These are phyloP conservation scores for Pseudogymnoascus sp. DNA, from an alignment of 2,329 filamentous ascomycete genomes.

Conservation along the genomic window DNA sequence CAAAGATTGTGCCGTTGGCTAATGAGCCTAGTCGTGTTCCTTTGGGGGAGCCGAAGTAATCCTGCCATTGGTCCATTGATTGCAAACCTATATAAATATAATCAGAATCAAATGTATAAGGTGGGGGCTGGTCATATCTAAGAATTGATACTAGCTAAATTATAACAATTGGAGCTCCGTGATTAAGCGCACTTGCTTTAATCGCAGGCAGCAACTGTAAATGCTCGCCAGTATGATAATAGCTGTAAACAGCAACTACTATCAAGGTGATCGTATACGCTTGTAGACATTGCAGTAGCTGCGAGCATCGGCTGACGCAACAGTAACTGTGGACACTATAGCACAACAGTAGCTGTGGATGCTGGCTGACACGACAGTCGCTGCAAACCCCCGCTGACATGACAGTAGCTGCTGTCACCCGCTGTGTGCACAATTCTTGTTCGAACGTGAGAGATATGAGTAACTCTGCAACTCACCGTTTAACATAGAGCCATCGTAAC, in stretches of 20 bases:
- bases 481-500: slow-evolving; percentile 14
- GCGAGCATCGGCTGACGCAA: not conserved
- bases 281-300: not conserved
- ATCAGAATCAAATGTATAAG: not conserved
- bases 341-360: not conserved
- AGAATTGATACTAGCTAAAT: not conserved
- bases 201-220: not conserved
- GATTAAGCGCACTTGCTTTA: not conserved
- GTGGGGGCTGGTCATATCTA: not conserved
- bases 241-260: not conserved
- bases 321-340: not conserved
- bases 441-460: not conserved
- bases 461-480: not conserved
- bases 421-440: not conserved
- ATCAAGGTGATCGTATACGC: not conserved
- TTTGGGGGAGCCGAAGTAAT: not conserved
- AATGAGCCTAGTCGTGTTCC: not conserved
- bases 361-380: no score
- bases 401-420: no score
- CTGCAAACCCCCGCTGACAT: not conserved
- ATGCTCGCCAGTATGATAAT: not conserved
- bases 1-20: slow-evolving; percentile 2
- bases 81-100: not conserved
- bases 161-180: not conserved
- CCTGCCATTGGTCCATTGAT: slow-evolving; percentile 5